Base-by-base conservation (phyloP, 2,329 filamentous ascomycete species). In the Stemphylium beticola region DNA sequence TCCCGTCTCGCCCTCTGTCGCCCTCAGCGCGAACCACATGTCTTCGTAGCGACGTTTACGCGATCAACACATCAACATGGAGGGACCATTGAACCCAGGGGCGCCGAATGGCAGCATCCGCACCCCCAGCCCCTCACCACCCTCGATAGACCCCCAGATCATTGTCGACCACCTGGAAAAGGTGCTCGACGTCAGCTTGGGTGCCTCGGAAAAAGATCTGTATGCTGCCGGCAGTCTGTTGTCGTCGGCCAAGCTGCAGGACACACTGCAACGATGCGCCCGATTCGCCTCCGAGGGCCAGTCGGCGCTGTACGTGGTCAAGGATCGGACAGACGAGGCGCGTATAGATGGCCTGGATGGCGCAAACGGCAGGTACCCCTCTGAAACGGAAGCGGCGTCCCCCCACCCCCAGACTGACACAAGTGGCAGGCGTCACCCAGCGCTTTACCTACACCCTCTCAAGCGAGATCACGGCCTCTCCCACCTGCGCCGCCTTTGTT, bases 281-380 rank as follows among this genome's bases (percentile, higher is more conserved):
- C 89, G 93, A 68, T 98, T 98, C 77, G 92, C 92, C 54, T 87
- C 87, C 58, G 96, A 99, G 77, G 83, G 89, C 54, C 92, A 96
- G 78, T 87, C 89, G 59, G 92, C 90, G 50, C 81, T 99, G 60
- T 98, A 98, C 77, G 88, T 97, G 60, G 90, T 95, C 74, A 96
- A 97, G 78, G 91, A 93, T 72, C 73, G 88, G 61, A 78, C 84
- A 48, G 79, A 82, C 49, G 60, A 81, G 81, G 47, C 65, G 17
- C 66, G 55, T 17, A 57, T 67, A 46, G 72, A 76, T 36, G 67
- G 64, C 18, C 47, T 69, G 33, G 72, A 74, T 24, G 64, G 59
- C 37, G 53, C 67, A 42, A 72, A 73, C 56, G 74, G 74, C 60
- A 68, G 61, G 67, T 51, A 44, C 40, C 45, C 49, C 58, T 36